phyloP scores from a whole-genome alignment of 2,329 filamentous ascomycete genomes.

The Ophiostoma populinum region DNA sequence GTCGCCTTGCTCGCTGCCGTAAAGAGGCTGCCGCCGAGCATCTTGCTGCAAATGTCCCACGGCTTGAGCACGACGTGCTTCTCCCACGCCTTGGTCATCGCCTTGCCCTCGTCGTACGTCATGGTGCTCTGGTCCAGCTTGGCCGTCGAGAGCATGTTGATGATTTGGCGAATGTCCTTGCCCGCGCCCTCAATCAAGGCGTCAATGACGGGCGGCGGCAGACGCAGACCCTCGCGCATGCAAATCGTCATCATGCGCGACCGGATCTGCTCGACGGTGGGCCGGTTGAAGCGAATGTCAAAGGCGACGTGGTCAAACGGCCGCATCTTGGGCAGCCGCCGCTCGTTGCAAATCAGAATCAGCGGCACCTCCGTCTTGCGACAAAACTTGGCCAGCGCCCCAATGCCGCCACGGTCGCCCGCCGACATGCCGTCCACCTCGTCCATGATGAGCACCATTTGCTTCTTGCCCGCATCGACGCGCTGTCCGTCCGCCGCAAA shows the following conservation, averaged over 20 bases:
- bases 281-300: conserved; percentile 75
- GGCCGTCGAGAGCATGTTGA: conserved; percentile 94
- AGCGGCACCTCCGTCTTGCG: conserved; percentile 90
- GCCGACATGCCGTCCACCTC: conserved; percentile 98
- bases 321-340: conserved; percentile 89
- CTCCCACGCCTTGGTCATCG: conserved; percentile 96
- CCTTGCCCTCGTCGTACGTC: conserved; percentile 71
- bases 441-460: conserved; percentile 94
- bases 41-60: conserved; percentile 93
- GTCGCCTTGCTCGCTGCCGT: conserved; percentile 66
- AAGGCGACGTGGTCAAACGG: conserved; percentile 79
- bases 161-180: conserved; percentile 91
- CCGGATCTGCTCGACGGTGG: conserved; percentile 78
- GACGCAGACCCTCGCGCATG: conserved; percentile 74
- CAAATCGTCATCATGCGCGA: conserved; percentile 91
- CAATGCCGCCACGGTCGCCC: conserved; percentile 88
- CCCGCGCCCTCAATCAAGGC: conserved; percentile 89
- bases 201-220: conserved; percentile 70
- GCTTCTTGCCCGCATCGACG: conserved; percentile 70
- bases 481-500: conserved; percentile 73
- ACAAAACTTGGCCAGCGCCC: conserved; percentile 82
- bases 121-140: conserved; percentile 72
- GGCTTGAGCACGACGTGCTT: conserved; percentile 94
- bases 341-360: conserved; percentile 96
- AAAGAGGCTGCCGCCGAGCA: conserved; percentile 78